Conservation (phyloP, 164 flowering plant species). For the Santalum album region DNA sequence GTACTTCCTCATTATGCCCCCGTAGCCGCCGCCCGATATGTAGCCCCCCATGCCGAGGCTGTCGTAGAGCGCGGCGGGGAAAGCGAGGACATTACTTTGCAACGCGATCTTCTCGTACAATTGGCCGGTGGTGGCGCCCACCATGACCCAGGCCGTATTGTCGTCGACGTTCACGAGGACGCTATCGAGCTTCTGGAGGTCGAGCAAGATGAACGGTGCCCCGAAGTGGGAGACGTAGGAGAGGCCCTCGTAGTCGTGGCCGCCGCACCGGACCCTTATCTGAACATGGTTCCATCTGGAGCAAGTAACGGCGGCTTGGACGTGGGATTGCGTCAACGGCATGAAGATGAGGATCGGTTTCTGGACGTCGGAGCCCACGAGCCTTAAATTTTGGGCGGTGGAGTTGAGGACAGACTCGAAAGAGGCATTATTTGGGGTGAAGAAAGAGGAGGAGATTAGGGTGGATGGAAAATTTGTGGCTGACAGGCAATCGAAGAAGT, state of each 20-base stretch:
- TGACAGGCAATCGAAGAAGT: conserved; percentile 15
- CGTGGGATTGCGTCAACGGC: conserved; percentile 17
- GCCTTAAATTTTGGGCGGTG: conserved; percentile 18
- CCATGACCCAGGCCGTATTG: conserved; percentile 28
- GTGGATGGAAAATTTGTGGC: neutral
- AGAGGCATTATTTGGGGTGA: conserved; percentile 15
- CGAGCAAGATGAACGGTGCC: conserved; percentile 28
- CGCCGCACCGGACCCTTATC: conserved; percentile 35
- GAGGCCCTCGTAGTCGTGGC: conserved; percentile 45
- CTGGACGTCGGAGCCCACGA: conserved; percentile 1
- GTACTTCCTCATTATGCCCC: conserved; percentile 36
- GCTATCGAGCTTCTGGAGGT: conserved; percentile 23
- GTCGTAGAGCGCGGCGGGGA: conserved; percentile 33
- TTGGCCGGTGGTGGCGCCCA: conserved; percentile 43
- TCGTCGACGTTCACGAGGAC: conserved; percentile 24
- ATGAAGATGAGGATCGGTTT: conserved; percentile 20
- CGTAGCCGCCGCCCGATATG: conserved; percentile 36
- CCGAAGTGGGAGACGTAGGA: conserved; percentile 29
- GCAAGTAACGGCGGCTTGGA: conserved; percentile 30
- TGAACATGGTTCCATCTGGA: conserved; percentile 19
- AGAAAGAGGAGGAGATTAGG: conserved; percentile 5
- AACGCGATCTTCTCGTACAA: conserved; percentile 23
- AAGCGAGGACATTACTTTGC: conserved; percentile 25
- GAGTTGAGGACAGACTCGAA: conserved; percentile 16
- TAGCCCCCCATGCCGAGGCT: conserved; percentile 36